Percentiles rank a stretch among this genome's conserved stretches.
Evolutionary conservation across 768 basidiomycete genomes (phyloP).

Genomic region (Pulveroboletus sp.): DNA sequence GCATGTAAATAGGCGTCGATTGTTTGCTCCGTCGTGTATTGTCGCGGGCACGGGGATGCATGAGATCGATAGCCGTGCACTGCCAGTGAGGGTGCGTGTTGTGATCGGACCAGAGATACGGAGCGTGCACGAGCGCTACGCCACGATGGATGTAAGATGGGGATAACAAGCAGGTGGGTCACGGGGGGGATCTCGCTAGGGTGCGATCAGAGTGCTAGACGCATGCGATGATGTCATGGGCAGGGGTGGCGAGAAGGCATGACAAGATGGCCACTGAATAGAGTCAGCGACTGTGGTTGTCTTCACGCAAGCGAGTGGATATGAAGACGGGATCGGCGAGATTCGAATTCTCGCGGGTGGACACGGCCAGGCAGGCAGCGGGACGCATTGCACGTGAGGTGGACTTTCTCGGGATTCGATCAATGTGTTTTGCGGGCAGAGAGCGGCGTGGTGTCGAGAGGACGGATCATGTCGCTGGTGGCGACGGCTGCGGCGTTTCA

Average conservation of each 20-base stretch:
- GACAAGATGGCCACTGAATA: too few relatives aligned
- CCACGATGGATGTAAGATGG: slow-evolving; percentile 12
- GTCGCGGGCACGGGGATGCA: slow-evolving; percentile 6
- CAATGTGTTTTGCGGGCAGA: slow-evolving; percentile 20
- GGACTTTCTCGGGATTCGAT: neutral
- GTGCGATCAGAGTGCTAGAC: neutral
- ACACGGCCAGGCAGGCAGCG: neutral
- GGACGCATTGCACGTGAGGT: neutral
- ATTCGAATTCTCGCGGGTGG: neutral
- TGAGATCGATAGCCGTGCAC: slow-evolving; percentile 5
- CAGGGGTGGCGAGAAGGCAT: too few relatives aligned
- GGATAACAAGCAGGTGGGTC: slow-evolving; percentile 2
- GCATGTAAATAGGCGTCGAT: neutral
- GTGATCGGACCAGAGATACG: slow-evolving; percentile 18
- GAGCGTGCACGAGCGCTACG: neutral
- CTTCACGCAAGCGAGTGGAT: too few relatives aligned
- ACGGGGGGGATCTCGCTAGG: neutral
- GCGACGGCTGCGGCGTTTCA: slow-evolving; percentile 27
- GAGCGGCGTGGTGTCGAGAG: slow-evolving; percentile 9
- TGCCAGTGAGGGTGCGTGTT: slow-evolving; percentile 8
- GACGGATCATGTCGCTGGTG: slow-evolving; percentile 15
- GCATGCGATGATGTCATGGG: slow-evolving; percentile 1
- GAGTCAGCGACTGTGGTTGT: too few relatives aligned
- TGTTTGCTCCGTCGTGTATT: neutral
- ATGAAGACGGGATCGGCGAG: slow-evolving; percentile 6